Evolutionary conservation across 129 eudicot species (phyloP).

Genomic region (Flaveria linearis): DNA sequence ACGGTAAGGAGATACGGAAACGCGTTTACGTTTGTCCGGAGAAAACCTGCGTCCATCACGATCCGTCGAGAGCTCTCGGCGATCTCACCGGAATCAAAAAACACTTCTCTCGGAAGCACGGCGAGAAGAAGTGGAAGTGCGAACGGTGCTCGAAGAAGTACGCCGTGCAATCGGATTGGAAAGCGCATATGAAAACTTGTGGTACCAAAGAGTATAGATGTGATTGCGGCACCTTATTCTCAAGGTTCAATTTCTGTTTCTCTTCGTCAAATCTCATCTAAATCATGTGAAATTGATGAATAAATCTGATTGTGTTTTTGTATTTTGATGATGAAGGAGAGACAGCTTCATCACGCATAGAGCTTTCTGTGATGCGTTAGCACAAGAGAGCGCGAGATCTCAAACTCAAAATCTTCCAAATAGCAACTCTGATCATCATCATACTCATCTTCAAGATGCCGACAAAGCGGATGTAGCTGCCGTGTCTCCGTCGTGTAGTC

Average conservation of each 20-base stretch:
- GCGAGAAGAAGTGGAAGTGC: slow-evolving; percentile 86
- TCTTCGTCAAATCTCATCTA: neutral
- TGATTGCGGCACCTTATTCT: slow-evolving; percentile 87
- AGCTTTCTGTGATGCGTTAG: slow-evolving; percentile 92
- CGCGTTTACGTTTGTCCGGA: slow-evolving; percentile 91
- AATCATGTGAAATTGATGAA: neutral
- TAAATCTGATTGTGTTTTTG: slow-evolving; percentile 2
- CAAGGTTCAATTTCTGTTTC: slow-evolving; percentile 42
- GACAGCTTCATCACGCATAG: slow-evolving; percentile 92
- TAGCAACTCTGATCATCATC: slow-evolving; percentile 13
- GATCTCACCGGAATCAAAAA: slow-evolving; percentile 90
- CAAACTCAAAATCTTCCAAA: slow-evolving; percentile 28
- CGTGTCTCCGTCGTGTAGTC: slow-evolving; percentile 43
- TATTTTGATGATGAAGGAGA: slow-evolving; percentile 46
- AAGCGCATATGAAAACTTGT: slow-evolving; percentile 86
- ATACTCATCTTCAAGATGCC: slow-evolving; percentile 15
- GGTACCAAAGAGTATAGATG: slow-evolving; percentile 79
- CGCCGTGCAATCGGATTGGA: slow-evolving; percentile 89
- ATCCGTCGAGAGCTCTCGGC: slow-evolving; percentile 76
- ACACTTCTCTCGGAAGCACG: slow-evolving; percentile 85
- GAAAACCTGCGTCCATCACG: slow-evolving; percentile 66
- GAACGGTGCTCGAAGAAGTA: slow-evolving; percentile 78
- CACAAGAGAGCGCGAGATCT: slow-evolving; percentile 74
- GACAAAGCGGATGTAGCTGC: slow-evolving; percentile 38
- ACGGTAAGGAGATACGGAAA: slow-evolving; percentile 53